Evolutionary conservation across 371 early-diverging fungal genomes (phyloP).

Genomic region (Actinomucor elegans): DNA sequence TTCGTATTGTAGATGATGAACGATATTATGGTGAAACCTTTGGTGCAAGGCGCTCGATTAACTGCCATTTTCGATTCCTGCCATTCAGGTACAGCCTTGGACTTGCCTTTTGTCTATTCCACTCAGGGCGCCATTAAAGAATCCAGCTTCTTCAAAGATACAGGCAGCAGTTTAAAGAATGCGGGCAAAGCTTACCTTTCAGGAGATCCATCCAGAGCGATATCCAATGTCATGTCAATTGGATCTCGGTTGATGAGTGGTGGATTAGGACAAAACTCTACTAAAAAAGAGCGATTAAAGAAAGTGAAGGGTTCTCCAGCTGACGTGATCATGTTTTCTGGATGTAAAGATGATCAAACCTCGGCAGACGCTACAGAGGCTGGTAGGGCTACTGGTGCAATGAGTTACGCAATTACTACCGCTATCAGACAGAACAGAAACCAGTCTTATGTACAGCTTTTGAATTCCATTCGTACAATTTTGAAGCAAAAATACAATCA

Average conservation of each 20-base stretch:
- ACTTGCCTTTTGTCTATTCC: constrained; percentile 80
- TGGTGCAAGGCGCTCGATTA: constrained; percentile 81
- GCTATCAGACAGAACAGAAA: constrained; percentile 59
- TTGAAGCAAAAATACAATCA: constrained; percentile 73
- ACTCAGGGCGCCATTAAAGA: constrained; percentile 64
- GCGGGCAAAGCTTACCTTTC: constrained; percentile 53
- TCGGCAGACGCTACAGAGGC: constrained; percentile 75
- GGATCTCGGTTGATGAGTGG: constrained; percentile 44
- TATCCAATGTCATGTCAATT: constrained; percentile 39
- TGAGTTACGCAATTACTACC: constrained; percentile 76
- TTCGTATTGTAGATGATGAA: constrained; percentile 74
- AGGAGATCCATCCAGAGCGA: constrained; percentile 38
- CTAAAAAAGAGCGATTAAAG: constrained; percentile 35
- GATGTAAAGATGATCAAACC: constrained; percentile 87
- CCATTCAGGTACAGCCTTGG: constrained; percentile 80
- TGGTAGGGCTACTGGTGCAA: constrained; percentile 76
- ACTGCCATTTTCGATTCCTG: constrained; percentile 84
- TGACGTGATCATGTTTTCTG: constrained; percentile 84
- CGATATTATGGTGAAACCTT: constrained; percentile 71
- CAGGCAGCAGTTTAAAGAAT: constrained; percentile 35
- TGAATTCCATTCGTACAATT: constrained; percentile 69
- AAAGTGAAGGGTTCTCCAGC: constrained; percentile 57
- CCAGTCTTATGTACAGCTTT: constrained; percentile 71
- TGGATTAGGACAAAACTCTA: constrained; percentile 16
- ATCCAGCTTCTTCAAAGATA: constrained; percentile 40